Evolutionary conservation across 2,329 filamentous ascomycete genomes (phyloP).

Genomic region (Aphanocladium album): DNA sequence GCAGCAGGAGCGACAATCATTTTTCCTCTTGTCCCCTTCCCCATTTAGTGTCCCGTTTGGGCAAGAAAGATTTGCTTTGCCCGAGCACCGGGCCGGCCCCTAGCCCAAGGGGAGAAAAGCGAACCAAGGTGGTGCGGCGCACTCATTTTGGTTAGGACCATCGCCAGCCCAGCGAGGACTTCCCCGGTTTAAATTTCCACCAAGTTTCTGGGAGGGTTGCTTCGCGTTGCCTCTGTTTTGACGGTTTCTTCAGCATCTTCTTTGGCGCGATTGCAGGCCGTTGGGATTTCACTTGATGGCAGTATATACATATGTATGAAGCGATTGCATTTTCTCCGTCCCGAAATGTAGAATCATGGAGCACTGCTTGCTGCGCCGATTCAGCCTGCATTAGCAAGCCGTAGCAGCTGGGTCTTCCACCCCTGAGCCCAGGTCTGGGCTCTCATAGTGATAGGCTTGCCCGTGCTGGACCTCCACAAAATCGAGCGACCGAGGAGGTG

Average conservation of each 20-base stretch:
- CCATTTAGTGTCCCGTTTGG: background rate
- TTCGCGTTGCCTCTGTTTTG: background rate
- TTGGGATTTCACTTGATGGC: background rate
- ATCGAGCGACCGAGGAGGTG: background rate
- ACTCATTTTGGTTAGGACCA: background rate
- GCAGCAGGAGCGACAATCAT: background rate
- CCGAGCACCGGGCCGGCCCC: slow-evolving; percentile 10
- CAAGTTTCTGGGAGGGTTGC: background rate
- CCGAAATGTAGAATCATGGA: background rate
- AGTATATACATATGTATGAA: background rate
- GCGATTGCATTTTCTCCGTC: too few relatives aligned
- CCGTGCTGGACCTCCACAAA: background rate
- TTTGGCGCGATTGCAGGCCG: background rate
- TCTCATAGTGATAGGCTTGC: background rate
- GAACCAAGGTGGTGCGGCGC: background rate
- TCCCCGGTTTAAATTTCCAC: background rate
- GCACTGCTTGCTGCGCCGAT: background rate
- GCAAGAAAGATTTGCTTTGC: slow-evolving; percentile 9
- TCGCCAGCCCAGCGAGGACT: background rate
- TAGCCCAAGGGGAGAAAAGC: background rate
- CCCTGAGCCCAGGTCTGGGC: background rate
- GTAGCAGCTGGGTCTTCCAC: background rate
- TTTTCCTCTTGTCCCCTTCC: background rate
- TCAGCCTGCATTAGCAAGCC: slow-evolving; percentile 2
- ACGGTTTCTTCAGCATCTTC: background rate